Conservation (phyloP, 2,329 filamentous ascomycete genomes). For the Ceratocystis harringtonii region DNA sequence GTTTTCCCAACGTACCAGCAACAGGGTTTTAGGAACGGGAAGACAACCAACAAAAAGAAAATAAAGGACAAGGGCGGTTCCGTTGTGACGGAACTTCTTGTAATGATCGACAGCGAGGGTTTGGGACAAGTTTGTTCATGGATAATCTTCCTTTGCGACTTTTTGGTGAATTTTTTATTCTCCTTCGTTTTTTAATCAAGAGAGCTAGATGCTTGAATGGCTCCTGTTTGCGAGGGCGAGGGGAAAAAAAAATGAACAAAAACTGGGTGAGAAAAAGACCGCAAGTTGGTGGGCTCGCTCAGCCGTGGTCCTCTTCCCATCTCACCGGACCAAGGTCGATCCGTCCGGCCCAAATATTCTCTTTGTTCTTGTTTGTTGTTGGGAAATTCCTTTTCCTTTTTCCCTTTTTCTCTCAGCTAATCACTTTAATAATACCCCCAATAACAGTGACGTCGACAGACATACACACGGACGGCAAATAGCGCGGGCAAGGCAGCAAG, state of each 20-base stretch:
- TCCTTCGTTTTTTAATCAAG: neutral
- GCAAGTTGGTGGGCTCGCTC: neutral
- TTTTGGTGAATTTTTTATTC: neutral
- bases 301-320: neutral
- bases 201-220: neutral
- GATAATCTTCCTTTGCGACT: neutral
- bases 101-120: conserved; percentile 4
- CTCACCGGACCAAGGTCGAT: neutral
- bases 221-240: neutral
- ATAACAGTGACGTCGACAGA: neutral
- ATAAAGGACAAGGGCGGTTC: conserved; percentile 2
- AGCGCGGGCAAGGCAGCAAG: neutral
- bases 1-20: neutral
- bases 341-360: neutral
- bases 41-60: neutral
- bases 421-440: neutral
- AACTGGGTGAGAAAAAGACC: too few species aligned
- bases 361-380: neutral
- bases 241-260: neutral
- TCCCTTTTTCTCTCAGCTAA: neutral
- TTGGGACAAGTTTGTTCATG: neutral
- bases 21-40: neutral
- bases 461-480: neutral
- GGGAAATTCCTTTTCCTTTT: neutral
- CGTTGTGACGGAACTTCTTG: neutral